These are phyloP conservation scores for Cryphonectria nitschkei DNA, from an alignment of 2,329 filamentous ascomycete species.

Conservation along the genomic window DNA sequence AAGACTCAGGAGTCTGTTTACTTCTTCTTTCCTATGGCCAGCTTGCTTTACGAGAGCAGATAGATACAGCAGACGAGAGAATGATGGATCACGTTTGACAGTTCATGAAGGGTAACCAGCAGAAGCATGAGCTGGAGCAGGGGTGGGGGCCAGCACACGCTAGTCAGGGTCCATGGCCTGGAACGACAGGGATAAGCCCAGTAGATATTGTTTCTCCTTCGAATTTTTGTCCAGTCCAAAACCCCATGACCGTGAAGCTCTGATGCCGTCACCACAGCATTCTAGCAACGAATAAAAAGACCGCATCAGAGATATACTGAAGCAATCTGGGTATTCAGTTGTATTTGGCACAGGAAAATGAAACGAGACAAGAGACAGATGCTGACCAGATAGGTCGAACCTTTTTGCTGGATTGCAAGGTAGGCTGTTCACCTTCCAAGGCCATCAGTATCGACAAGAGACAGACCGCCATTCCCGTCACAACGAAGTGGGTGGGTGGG, in stretches of 20 bases:
- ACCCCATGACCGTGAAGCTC: conserved; percentile 7
- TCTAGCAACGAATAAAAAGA: background rate
- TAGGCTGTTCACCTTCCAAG: background rate
- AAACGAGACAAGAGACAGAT: background rate
- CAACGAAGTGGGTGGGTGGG: background rate
- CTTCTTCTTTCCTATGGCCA: background rate
- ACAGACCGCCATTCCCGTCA: conserved; percentile 15
- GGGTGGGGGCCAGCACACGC: conserved; percentile 1
- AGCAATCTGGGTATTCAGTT: background rate
- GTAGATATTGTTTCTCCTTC: conserved; percentile 2
- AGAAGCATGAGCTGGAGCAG: conserved; percentile 10
- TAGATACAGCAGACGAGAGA: background rate
- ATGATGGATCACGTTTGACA: background rate
- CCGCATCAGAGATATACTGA: background rate
- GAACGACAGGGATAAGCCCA: background rate
- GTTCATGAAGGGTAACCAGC: background rate
- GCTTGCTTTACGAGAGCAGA: background rate
- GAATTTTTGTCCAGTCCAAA: conserved; percentile 3
- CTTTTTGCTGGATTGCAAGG: background rate
- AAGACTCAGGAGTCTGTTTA: too few species aligned
- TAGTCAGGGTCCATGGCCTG: conserved; percentile 16
- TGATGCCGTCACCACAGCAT: background rate
- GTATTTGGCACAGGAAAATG: background rate
- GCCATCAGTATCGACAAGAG: background rate
- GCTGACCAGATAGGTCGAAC: background rate